phyloP scores from a whole-genome alignment of 108 stramenopile species.

The Cyclostephanos tholiformis region DNA sequence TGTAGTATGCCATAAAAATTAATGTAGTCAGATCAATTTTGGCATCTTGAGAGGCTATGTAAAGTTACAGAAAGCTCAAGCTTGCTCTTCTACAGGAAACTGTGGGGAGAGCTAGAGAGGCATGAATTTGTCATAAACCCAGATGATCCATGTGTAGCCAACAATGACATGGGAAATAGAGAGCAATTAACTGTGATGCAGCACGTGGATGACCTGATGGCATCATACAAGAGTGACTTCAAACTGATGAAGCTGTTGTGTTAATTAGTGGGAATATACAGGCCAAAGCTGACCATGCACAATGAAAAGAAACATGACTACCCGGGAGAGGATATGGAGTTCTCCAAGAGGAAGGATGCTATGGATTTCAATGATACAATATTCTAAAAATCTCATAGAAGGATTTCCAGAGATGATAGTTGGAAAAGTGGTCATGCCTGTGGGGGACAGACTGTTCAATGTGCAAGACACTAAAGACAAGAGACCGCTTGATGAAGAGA shows the following conservation, averaged over 20 bases:
- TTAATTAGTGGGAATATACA: slow-evolving; percentile 4
- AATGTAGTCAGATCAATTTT: too few species aligned
- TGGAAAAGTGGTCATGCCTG: slow-evolving; percentile 8
- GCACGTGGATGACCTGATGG: slow-evolving; percentile 55
- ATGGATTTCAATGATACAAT: slow-evolving; percentile 14
- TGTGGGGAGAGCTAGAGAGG: too few species aligned
- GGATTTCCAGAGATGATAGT: too few species aligned
- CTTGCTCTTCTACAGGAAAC: background rate
- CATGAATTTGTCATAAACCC: slow-evolving; percentile 30
- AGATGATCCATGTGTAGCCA: slow-evolving; percentile 26
- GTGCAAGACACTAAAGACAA: background rate
- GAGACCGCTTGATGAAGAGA: background rate
- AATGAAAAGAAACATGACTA: slow-evolving; percentile 44
- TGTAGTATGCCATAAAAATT: too few species aligned
- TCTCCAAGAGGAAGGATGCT: background rate
- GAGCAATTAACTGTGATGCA: slow-evolving; percentile 45
- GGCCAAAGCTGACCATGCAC: slow-evolving; percentile 9
- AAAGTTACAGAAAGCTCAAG: slow-evolving; percentile 41
- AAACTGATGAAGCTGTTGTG: background rate
- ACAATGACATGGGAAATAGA: too few species aligned
- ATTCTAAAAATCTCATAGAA: too few species aligned
- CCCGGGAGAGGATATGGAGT: slow-evolving; percentile 55
- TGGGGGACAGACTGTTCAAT: slow-evolving; percentile 8
- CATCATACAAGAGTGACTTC: background rate
- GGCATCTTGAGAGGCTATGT: too few species aligned